phyloP scores from a whole-genome alignment of 768 basidiomycete species.

The Pisolithus sp. region DNA sequence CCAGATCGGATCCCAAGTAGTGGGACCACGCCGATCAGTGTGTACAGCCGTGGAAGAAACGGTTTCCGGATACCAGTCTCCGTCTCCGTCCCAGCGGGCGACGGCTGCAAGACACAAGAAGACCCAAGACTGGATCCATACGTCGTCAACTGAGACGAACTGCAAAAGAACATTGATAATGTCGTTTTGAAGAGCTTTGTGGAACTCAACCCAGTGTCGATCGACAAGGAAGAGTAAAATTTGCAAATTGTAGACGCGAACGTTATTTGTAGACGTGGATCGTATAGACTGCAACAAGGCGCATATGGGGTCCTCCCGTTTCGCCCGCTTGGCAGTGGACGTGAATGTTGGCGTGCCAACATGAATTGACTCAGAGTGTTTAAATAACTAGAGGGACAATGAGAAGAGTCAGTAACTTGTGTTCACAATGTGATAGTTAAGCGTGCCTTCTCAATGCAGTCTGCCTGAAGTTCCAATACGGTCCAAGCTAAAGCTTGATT shows the following conservation, averaged over 20 bases:
- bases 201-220: slow-evolving; percentile 64
- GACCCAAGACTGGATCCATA: slow-evolving; percentile 72
- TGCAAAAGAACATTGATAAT: slow-evolving; percentile 52
- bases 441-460: slow-evolving; percentile 62
- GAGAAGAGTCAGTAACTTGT: slow-evolving; percentile 3
- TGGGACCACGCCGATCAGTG: slow-evolving; percentile 9
- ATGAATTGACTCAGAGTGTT: slow-evolving; percentile 51
- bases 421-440: neutral
- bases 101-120: slow-evolving; percentile 77
- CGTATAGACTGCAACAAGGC: slow-evolving; percentile 48
- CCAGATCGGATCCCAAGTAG: slow-evolving; percentile 83
- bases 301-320: slow-evolving; percentile 53
- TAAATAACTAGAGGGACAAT: slow-evolving; percentile 43
- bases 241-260: slow-evolving; percentile 56
- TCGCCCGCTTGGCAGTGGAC: slow-evolving; percentile 43
- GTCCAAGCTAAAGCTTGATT: slow-evolving; percentile 75
- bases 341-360: slow-evolving; percentile 30
- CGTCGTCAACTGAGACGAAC: slow-evolving; percentile 59
- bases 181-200: slow-evolving; percentile 48
- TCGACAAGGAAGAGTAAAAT: slow-evolving; percentile 80
- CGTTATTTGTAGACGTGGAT: slow-evolving; percentile 20
- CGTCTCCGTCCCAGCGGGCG: slow-evolving; percentile 41
- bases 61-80: slow-evolving; percentile 1
- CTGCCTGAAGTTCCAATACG: slow-evolving; percentile 72
- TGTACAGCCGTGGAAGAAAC: neutral